Evolutionary conservation across 2,329 filamentous ascomycete species (phyloP).

Genomic region (Tolypocladium ovalisporum): DNA sequence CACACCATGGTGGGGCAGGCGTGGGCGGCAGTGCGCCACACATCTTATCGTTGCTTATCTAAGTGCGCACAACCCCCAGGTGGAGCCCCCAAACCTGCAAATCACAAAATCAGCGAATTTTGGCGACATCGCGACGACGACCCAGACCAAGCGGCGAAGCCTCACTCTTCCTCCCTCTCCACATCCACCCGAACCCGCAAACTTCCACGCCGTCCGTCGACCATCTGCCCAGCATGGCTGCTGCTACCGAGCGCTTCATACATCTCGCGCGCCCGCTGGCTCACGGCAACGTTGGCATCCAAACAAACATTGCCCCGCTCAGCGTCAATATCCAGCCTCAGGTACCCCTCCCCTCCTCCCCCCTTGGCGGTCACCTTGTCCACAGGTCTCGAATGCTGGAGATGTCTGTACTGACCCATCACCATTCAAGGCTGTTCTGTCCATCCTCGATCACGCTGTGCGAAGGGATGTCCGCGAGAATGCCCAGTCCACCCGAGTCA

Average conservation of each 20-base stretch:
- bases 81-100: conserved; percentile 28
- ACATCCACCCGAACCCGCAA: conserved; percentile 9
- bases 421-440: conserved; percentile 48
- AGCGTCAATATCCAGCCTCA: conserved; percentile 92
- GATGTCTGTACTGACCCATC: background rate
- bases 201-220: conserved; percentile 10
- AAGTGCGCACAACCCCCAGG: conserved; percentile 43
- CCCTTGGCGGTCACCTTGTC: conserved; percentile 1
- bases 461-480: conserved; percentile 60
- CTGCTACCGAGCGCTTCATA: conserved; percentile 73
- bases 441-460: conserved; percentile 85
- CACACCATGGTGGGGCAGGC: conserved; percentile 20
- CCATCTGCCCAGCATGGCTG: conserved; percentile 60
- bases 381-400: background rate
- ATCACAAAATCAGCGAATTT: conserved; percentile 33
- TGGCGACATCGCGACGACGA: conserved; percentile 21
- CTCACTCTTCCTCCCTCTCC: conserved; percentile 6
- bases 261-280: conserved; percentile 90
- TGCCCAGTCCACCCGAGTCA: conserved; percentile 86
- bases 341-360: conserved; percentile 40
- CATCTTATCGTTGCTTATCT: conserved; percentile 34
- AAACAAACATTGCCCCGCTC: conserved; percentile 81
- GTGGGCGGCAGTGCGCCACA: conserved; percentile 16
- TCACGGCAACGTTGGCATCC: conserved; percentile 66
- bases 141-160: conserved; percentile 13